A percentile compares a stretch with the other conserved stretches of the same genome.
phyloP scores from a whole-genome alignment of 129 eudicot genomes.

The Pseudognaphalium luteoalbum region DNA sequence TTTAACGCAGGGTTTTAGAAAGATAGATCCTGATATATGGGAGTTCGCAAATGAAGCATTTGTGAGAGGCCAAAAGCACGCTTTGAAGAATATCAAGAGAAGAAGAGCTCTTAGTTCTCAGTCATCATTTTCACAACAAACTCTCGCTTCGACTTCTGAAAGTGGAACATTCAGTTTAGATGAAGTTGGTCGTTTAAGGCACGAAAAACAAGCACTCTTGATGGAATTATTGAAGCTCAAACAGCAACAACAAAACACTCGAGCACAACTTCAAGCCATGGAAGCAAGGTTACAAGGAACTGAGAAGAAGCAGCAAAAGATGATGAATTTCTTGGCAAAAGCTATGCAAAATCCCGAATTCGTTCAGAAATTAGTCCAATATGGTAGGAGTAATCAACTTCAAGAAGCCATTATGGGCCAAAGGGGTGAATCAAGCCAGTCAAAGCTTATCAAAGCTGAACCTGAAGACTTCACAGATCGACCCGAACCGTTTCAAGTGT shows the following conservation, averaged over 20 bases:
- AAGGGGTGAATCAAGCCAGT: conserved; percentile 37
- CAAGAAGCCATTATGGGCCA: conserved; percentile 50
- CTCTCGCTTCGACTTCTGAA: conserved; percentile 40
- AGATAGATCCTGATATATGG: conserved; percentile 93
- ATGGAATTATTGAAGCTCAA: conserved; percentile 77
- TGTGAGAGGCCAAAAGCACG: conserved; percentile 67
- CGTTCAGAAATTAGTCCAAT: conserved; percentile 56
- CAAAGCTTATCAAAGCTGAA: conserved; percentile 52
- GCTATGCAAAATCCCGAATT: conserved; percentile 91
- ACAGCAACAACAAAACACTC: conserved; percentile 69
- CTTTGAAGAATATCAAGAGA: conserved; percentile 67
- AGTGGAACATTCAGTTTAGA: conserved; percentile 50
- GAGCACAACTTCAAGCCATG: conserved; percentile 71
- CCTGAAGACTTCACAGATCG: conserved; percentile 47
- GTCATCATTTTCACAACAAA: conserved; percentile 35
- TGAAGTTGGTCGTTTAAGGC: conserved; percentile 63
- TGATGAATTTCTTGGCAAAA: conserved; percentile 92
- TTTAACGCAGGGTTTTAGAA: conserved; percentile 88
- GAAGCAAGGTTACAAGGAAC: conserved; percentile 70
- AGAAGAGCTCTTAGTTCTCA: conserved; percentile 53
- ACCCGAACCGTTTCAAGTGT: conserved; percentile 33
- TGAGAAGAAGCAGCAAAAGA: conserved; percentile 78
- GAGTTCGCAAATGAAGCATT: conserved; percentile 90
- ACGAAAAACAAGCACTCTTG: conserved; percentile 64
- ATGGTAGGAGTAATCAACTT: conserved; percentile 57